Base-by-base conservation (phyloP, 2,329 filamentous ascomycete species). In the Fusarium marasasianum region DNA sequence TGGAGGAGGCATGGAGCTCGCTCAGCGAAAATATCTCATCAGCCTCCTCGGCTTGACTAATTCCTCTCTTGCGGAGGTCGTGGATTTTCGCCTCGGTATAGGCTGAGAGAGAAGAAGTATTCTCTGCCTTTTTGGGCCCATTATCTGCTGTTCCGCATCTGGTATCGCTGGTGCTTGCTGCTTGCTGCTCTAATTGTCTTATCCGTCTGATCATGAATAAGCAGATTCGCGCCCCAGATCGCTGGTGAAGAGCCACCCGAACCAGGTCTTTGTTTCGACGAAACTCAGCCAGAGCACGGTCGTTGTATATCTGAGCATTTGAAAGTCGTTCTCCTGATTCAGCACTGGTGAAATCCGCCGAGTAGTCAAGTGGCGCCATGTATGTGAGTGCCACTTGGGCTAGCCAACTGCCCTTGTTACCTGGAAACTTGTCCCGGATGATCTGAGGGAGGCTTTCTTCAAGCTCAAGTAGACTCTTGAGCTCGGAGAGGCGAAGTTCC, bases 71-170 rank as follows among this genome's bases (percentile, higher is more conserved):
- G 35, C 35, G 24, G 14, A 55, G 14, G 1, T 55, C 35, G 14
- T 17, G 14, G 2, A 55, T 13, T 14, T 41, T 3, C 2, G 35
- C 11, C 51, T n/a, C 3, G 1, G 35, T 4, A 29, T 40, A 38
- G 20, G 1, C 5, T 12, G 51, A 31, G 2, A n/a, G 51, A 10
- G 8, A 29, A 40, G 8, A 17, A 18, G 0, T 17, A 11, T n/a
- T 29, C 8, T 55, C 20, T 29, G 11, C 6, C 8, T 8, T 3
- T 17, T 31, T 14, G 15, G 3, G 1, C 2, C 15, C 1, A 6
- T 31, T 4, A 1, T n/a, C 20, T 31, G 1, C 35, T n/a, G 3
- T 11, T 18, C 3, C 15, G 7, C 5, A 3, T n/a, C 9, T 10
- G 11, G 20, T 7, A 29, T n/a, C 3, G 14, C 12, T 41, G 24